Conservation (phyloP, 2,329 filamentous ascomycete species). For the Pseudopyricularia cyperi region DNA sequence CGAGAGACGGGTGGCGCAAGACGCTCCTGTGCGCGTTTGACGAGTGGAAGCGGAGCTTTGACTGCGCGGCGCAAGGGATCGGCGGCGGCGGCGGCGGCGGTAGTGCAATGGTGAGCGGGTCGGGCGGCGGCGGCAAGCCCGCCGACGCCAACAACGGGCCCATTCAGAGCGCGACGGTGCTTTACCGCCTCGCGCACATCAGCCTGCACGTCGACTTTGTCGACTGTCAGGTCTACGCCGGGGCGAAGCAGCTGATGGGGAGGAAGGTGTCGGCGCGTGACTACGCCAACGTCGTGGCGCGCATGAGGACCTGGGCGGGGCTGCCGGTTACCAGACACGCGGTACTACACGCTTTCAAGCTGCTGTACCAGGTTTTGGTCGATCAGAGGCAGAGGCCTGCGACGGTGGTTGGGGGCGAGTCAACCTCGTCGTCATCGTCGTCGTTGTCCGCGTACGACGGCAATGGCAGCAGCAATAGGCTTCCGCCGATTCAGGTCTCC, state of each 20-base stretch:
- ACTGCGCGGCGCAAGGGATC: slow-evolving; percentile 40
- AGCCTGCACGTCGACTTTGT: slow-evolving; percentile 80
- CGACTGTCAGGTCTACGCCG: slow-evolving; percentile 80
- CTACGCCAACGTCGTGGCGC: slow-evolving; percentile 56
- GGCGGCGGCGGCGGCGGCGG: slow-evolving; percentile 12
- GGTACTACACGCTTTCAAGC: slow-evolving; percentile 71
- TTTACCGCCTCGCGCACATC: slow-evolving; percentile 82
- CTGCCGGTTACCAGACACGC: slow-evolving; percentile 66
- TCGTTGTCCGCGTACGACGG: slow-evolving; percentile 5
- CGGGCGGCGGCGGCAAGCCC: slow-evolving; percentile 26
- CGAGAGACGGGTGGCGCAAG: slow-evolving; percentile 64
- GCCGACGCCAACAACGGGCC: slow-evolving; percentile 40
- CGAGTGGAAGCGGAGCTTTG: slow-evolving; percentile 76
- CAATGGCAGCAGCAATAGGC: slow-evolving; percentile 4
- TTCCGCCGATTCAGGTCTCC: slow-evolving; percentile 24
- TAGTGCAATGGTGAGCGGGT: slow-evolving; percentile 15
- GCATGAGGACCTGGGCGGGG: slow-evolving; percentile 71
- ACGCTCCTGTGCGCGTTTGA: slow-evolving; percentile 71
- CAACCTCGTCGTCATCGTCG: slow-evolving; percentile 5
- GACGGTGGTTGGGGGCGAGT: background rate
- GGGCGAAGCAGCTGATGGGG: slow-evolving; percentile 63
- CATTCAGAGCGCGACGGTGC: slow-evolving; percentile 65
- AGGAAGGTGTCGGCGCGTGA: slow-evolving; percentile 61
- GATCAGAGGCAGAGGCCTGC: slow-evolving; percentile 13
- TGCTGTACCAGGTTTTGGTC: slow-evolving; percentile 64